Evolutionary conservation across 2,329 filamentous ascomycete genomes (phyloP).

Genomic region (Alternaria angustiovoidea): DNA sequence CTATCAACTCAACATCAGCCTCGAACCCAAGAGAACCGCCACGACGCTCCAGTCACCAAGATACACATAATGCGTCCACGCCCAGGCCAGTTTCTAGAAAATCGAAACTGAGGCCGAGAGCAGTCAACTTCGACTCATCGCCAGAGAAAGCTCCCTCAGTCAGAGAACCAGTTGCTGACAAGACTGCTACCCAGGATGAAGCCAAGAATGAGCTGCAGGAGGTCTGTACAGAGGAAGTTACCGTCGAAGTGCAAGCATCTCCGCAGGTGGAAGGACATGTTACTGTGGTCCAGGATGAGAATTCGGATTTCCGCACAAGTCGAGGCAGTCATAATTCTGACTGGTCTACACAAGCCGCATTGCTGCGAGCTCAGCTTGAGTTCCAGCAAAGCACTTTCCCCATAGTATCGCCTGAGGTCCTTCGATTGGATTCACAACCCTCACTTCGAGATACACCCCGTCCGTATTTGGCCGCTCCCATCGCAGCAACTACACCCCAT

Average conservation of each 20-base stretch:
- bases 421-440: slow-evolving; percentile 27
- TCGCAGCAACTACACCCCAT: slow-evolving; percentile 41
- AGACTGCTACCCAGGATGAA: not conserved
- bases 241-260: not conserved
- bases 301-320: slow-evolving; percentile 7
- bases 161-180: not conserved
- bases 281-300: not conserved
- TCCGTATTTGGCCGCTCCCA: slow-evolving; percentile 19
- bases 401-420: slow-evolving; percentile 22
- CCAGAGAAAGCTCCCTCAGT: slow-evolving; percentile 16
- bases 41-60: not conserved
- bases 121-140: slow-evolving; percentile 37
- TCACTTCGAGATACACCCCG: slow-evolving; percentile 29
- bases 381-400: slow-evolving; percentile 43
- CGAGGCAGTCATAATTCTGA: slow-evolving; percentile 32
- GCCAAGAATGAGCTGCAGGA: not conserved
- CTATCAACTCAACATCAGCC: slow-evolving; percentile 6
- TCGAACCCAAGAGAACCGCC: not conserved
- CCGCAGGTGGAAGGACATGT: not conserved
- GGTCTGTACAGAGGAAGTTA: not conserved
- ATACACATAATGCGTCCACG: slow-evolving; percentile 16
- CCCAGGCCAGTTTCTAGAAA: slow-evolving; percentile 34
- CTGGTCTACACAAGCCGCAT: slow-evolving; percentile 48
- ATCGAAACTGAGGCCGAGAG: slow-evolving; percentile 30
- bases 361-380: slow-evolving; percentile 44